These are phyloP conservation scores for Ogataea henricii DNA, from an alignment of 805 yeast species.

Conservation along the genomic window DNA sequence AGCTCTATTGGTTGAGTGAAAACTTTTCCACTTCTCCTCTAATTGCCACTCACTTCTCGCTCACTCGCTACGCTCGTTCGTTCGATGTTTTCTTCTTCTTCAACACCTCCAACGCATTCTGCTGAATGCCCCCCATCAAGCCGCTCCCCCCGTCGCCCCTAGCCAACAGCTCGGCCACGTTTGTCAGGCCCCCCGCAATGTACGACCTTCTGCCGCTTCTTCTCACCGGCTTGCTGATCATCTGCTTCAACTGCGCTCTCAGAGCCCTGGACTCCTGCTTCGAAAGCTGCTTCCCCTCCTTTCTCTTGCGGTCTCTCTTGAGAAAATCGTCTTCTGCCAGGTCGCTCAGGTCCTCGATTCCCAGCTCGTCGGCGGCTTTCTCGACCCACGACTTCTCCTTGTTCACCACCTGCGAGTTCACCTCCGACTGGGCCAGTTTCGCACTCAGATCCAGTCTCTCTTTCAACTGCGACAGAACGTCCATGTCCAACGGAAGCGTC, in stretches of 20 bases:
- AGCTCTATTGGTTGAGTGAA: no score
- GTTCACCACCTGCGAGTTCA: conserved; percentile 51
- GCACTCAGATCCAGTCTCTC: conserved; percentile 70
- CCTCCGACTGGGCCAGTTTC: conserved; percentile 71
- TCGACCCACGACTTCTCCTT: conserved; percentile 81
- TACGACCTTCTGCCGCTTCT: conserved; percentile 69
- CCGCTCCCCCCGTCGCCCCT: conserved; percentile 54
- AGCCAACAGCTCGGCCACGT: conserved; percentile 75
- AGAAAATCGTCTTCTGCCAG: conserved; percentile 71
- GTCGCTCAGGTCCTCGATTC: conserved; percentile 69
- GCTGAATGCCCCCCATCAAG: conserved; percentile 69
- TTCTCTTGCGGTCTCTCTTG: conserved; percentile 61
- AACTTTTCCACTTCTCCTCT: no score
- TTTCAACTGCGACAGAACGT: conserved; percentile 67
- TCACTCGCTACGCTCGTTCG: neutral
- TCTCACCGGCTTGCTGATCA: conserved; percentile 57
- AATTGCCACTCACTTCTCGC: neutral
- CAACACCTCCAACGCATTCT: conserved; percentile 68
- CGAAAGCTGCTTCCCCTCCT: conserved; percentile 51
- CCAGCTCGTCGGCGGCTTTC: conserved; percentile 92
- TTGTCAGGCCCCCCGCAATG: conserved; percentile 75
- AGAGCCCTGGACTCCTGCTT: conserved; percentile 49
- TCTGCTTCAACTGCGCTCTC: conserved; percentile 53
- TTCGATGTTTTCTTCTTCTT: conserved; percentile 31
- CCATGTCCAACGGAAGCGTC: conserved; percentile 74